Percentiles rank a stretch among this genome's conserved stretches.
Evolutionary conservation across 2,329 filamentous ascomycete genomes (phyloP).

Genomic region (Monosporascus sp.): DNA sequence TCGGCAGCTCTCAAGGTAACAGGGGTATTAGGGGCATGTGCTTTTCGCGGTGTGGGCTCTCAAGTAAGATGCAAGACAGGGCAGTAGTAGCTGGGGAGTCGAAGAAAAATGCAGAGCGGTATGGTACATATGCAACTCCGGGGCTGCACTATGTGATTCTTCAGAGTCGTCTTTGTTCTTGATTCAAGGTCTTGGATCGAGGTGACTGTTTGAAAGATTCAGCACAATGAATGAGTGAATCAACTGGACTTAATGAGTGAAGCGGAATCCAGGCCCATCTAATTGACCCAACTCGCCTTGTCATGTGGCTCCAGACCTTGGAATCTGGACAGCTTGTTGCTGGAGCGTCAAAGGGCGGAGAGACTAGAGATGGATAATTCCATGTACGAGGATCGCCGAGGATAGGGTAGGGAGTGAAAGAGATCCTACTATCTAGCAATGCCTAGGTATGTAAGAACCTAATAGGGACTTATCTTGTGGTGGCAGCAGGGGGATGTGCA

Average conservation of each 20-base stretch:
- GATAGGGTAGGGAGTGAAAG: background rate
- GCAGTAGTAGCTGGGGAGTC: no score
- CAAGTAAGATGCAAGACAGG: background rate
- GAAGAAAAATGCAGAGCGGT: no score
- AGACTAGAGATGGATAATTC: background rate
- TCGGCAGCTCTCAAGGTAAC: no score
- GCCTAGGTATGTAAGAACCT: no score
- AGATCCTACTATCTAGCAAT: no score
- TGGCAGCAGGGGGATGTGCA: background rate
- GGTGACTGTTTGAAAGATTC: background rate
- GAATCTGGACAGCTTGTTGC: background rate
- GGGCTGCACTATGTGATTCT: no score
- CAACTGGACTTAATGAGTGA: background rate
- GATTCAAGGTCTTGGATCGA: background rate
- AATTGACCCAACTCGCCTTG: background rate
- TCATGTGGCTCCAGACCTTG: background rate
- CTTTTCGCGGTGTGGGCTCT: background rate
- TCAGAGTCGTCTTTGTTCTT: conserved; percentile 8
- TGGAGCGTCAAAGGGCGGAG: background rate
- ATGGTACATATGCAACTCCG: background rate
- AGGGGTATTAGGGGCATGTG: background rate
- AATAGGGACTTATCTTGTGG: background rate
- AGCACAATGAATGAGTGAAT: background rate
- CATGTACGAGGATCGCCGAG: background rate
- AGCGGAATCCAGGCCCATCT: background rate